These are phyloP conservation scores for Hypoxylon crocopeplum DNA, from an alignment of 495 filamentous ascomycete genomes.

Conservation along the genomic window DNA sequence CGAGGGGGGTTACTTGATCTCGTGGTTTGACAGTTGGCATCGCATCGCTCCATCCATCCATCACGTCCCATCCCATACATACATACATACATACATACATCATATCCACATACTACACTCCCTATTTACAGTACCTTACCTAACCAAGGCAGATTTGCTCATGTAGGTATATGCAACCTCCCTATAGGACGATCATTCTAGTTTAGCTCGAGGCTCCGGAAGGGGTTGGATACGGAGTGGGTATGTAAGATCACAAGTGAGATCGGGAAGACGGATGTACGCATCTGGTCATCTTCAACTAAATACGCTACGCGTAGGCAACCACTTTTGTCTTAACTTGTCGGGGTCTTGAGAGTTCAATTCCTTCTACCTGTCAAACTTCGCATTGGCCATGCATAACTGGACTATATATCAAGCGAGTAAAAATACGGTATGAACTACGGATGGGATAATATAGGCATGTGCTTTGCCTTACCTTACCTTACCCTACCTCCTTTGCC, in stretches of 20 bases:
- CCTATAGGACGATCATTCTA: conserved; percentile 1
- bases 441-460: neutral
- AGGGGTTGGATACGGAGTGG: conserved; percentile 7
- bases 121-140: conserved; percentile 17
- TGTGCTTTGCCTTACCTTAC: neutral
- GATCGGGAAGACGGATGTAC: conserved; percentile 37
- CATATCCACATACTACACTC: too few relatives aligned
- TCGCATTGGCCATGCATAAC: too few relatives aligned
- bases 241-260: conserved; percentile 35
- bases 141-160: conserved; percentile 26
- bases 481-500: too few relatives aligned
- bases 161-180: conserved; percentile 2
- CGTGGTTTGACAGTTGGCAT: conserved; percentile 37
- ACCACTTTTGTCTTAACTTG: neutral
- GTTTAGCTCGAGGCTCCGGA: too few relatives aligned
- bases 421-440: neutral
- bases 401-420: too few relatives aligned
- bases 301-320: neutral
- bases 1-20: conserved; percentile 21
- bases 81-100: neutral
- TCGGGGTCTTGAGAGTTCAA: too few relatives aligned
- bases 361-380: too few relatives aligned
- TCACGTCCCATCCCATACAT: neutral
- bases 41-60: conserved; percentile 7
- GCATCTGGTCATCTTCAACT: conserved; percentile 18